Evolutionary conservation across 73 alveolate genomes (phyloP).

Genomic region (Paramecium pentaurelia): DNA sequence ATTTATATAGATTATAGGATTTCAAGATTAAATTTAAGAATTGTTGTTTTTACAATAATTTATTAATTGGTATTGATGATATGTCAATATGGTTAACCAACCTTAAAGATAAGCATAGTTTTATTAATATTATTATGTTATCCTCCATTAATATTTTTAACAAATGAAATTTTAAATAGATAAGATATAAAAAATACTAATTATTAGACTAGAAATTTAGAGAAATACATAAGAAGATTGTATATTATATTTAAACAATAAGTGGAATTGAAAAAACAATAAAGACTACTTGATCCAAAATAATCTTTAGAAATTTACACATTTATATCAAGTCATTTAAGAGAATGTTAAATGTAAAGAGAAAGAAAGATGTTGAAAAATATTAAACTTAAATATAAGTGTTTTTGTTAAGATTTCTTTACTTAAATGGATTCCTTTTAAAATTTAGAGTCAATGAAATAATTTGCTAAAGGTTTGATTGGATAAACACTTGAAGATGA

Average conservation of each 20-base stretch:
- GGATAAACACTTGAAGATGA: conserved; percentile 2
- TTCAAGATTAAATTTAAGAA: background rate
- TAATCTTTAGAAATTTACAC: background rate
- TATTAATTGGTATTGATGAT: background rate
- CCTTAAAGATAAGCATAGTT: background rate
- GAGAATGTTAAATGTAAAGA: background rate
- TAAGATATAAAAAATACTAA: background rate
- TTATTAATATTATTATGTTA: background rate
- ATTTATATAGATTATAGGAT: background rate
- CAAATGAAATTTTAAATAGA: background rate
- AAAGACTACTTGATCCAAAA: background rate
- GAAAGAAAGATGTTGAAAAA: background rate
- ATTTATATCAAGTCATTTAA: background rate
- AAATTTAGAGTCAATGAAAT: background rate
- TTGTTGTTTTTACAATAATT: background rate
- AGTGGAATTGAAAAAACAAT: background rate
- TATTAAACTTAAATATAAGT: background rate
- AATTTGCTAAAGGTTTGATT: background rate
- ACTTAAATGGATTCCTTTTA: background rate
- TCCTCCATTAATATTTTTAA: background rate
- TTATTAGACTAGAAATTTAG: background rate
- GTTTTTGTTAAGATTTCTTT: conserved; percentile 23
- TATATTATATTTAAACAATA: background rate
- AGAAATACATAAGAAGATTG: background rate
- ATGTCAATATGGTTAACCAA: background rate